phyloP scores from a whole-genome alignment of 2,329 filamentous ascomycete genomes.

The Phaeoacremonium minimum region DNA sequence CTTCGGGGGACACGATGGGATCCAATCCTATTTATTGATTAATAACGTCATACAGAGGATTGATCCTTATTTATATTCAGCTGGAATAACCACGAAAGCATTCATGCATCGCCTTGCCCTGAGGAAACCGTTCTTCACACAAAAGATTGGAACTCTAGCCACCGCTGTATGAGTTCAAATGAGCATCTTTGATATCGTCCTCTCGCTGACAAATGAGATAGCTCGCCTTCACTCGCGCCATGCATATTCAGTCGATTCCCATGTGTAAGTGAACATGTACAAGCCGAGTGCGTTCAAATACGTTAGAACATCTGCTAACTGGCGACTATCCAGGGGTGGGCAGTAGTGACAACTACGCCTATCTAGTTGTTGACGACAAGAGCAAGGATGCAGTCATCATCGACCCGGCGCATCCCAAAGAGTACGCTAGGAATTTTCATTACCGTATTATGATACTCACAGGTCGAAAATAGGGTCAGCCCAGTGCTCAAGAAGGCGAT shows the following conservation, averaged over 20 bases:
- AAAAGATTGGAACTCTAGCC: constrained; percentile 21
- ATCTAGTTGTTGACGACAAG: constrained; percentile 74
- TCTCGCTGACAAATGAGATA: too few relatives aligned
- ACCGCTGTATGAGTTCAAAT: constrained; percentile 15
- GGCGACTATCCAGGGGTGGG: constrained; percentile 58
- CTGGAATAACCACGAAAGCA: too few relatives aligned
- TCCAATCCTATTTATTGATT: too few relatives aligned
- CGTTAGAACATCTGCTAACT: constrained; percentile 1
- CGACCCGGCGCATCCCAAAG: constrained; percentile 69
- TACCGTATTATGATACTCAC: too few relatives aligned
- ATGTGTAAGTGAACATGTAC: constrained; percentile 80
- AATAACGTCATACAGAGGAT: too few relatives aligned
- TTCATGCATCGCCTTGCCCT: constrained; percentile 38
- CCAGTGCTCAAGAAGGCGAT: constrained; percentile 71
- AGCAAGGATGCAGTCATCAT: constrained; percentile 75
- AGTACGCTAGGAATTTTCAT: neutral
- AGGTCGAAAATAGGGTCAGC: constrained; percentile 46
- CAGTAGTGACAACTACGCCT: constrained; percentile 78
- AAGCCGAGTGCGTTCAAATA: neutral
- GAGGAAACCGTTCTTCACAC: constrained; percentile 26
- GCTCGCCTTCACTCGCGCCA: constrained; percentile 42
- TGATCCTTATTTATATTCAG: too few relatives aligned
- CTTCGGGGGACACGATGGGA: too few relatives aligned
- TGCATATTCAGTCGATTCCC: constrained; percentile 85
- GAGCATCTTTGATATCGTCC: neutral